Conservation (phyloP, 2,329 filamentous ascomycete species). For the Remersonia thermophila region DNA sequence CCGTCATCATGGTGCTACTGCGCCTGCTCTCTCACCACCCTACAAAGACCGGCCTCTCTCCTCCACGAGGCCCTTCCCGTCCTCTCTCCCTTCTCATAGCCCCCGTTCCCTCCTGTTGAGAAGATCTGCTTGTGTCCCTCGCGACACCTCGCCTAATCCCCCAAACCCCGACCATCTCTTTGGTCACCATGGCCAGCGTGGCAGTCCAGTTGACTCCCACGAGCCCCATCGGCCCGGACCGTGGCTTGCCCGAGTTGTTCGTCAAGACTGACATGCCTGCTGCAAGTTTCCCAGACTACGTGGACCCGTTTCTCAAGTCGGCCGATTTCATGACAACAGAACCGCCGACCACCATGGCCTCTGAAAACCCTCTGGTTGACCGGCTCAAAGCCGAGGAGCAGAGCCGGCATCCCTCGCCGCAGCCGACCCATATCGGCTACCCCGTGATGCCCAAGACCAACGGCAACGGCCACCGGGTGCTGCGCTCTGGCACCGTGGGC, state of each 20-base stretch:
- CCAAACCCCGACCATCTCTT: no score
- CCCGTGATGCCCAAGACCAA: conserved; percentile 41
- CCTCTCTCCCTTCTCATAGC: conserved; percentile 5
- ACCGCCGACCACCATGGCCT: conserved; percentile 13
- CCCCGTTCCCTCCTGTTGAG: not conserved
- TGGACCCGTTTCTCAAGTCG: conserved; percentile 21
- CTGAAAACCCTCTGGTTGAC: conserved; percentile 19
- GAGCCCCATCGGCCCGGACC: conserved; percentile 10
- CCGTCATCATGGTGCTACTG: conserved; percentile 5
- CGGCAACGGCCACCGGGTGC: conserved; percentile 55
- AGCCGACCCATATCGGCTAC: conserved; percentile 73
- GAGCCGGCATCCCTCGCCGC: conserved; percentile 65
- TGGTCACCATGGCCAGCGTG: conserved; percentile 14
- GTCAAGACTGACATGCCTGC: conserved; percentile 22
- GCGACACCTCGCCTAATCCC: no score
- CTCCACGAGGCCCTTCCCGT: conserved; percentile 1
- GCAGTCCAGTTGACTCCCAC: conserved; percentile 7
- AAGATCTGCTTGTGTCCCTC: not conserved
- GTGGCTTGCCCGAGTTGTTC: conserved; percentile 19
- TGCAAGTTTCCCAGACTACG: conserved; percentile 24
- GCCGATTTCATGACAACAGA: conserved; percentile 21
- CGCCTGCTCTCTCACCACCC: not conserved
- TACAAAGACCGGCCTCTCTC: conserved; percentile 9
- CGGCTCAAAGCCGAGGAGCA: conserved; percentile 21
- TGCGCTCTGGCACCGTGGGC: conserved; percentile 82